phyloP scores from a whole-genome alignment of 73 alveolate species.

The Paramecium pentaurelia region DNA sequence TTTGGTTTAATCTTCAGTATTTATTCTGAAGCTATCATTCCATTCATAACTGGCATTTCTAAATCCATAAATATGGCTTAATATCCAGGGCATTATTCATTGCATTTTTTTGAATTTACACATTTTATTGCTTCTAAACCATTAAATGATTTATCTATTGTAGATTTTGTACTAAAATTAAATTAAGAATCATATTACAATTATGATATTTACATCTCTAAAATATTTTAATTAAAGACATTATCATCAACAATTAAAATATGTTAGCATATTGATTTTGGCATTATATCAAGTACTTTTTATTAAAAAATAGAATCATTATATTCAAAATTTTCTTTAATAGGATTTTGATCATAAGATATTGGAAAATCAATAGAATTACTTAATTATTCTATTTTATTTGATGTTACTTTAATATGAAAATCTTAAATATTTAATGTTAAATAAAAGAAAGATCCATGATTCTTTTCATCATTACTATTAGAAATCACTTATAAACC shows the following conservation, averaged over 20 bases:
- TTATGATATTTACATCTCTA: background rate
- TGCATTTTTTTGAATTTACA: background rate
- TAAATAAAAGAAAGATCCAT: conserved; percentile 1
- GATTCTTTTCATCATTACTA: background rate
- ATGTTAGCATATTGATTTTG: background rate
- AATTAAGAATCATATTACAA: background rate
- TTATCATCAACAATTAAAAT: conserved; percentile 17
- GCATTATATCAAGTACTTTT: background rate
- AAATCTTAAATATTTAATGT: background rate
- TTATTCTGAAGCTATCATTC: background rate
- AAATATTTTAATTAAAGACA: background rate
- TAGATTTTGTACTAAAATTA: background rate
- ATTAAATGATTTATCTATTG: background rate
- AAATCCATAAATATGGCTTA: background rate
- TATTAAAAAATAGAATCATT: background rate
- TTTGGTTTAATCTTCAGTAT: background rate
- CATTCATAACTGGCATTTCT: conserved; percentile 51
- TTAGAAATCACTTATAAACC: background rate
- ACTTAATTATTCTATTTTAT: background rate
- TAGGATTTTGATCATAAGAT: background rate
- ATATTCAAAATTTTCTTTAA: background rate
- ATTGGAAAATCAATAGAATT: background rate
- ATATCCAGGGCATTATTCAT: background rate
- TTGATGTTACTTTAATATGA: background rate
- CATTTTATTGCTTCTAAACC: conserved; percentile 31